A percentile compares a stretch with the other conserved stretches of the same genome.
Conservation (phyloP, 2,329 filamentous ascomycete genomes). For the Xylaria sp. region DNA sequence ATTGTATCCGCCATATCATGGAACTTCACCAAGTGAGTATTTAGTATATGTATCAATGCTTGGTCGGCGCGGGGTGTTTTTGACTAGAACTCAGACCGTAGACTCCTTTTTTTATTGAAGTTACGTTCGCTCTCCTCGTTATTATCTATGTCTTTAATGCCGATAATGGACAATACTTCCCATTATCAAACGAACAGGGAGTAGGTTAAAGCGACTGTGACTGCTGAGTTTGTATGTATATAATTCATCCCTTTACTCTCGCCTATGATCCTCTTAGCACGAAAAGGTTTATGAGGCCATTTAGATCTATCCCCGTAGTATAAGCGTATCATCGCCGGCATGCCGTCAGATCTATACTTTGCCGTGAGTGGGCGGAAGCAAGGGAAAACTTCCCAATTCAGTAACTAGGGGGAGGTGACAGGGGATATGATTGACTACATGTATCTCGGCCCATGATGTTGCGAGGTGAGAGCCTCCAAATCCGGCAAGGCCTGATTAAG, state of each 20-base stretch:
- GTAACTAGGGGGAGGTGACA: background rate
- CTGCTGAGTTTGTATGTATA: too few relatives aligned
- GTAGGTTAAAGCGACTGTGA: too few relatives aligned
- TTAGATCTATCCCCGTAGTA: too few relatives aligned
- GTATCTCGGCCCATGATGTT: constrained; percentile 29
- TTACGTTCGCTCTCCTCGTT: too few relatives aligned
- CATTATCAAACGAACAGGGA: too few relatives aligned
- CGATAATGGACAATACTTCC: too few relatives aligned
- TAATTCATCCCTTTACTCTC: too few relatives aligned
- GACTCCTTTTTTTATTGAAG: background rate
- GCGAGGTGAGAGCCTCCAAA: constrained; percentile 15
- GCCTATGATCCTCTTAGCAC: too few relatives aligned
- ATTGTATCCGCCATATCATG: background rate
- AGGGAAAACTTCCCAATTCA: constrained; percentile 24
- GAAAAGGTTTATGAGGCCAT: too few relatives aligned
- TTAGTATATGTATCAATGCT: background rate
- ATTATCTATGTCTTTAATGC: too few relatives aligned
- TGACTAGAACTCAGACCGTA: background rate
- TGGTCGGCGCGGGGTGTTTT: background rate
- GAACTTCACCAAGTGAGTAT: too few relatives aligned
- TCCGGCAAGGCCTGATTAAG: constrained; percentile 11
- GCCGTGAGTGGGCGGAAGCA: constrained; percentile 2
- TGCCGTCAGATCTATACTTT: background rate
- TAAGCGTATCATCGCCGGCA: too few relatives aligned
- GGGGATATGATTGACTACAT: background rate